These are phyloP conservation scores for Lichtheimia corymbifera DNA, from an alignment of 371 early-diverging fungal genomes.

Conservation along the genomic window DNA sequence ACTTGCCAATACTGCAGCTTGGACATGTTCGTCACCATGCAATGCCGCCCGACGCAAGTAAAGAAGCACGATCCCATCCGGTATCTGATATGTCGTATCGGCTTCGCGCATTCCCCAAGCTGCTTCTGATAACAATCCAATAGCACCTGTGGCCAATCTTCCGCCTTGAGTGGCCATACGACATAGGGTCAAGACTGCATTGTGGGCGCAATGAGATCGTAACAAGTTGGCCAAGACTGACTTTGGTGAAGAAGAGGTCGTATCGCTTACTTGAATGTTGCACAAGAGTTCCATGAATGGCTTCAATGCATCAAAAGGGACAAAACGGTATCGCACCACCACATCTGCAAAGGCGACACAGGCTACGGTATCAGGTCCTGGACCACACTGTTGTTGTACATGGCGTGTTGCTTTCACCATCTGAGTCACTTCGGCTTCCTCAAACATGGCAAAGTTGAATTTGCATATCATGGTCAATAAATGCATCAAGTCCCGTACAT, in stretches of 20 bases:
- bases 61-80: constrained; percentile 37
- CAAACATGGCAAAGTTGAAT: constrained; percentile 72
- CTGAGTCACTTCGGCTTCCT: constrained; percentile 57
- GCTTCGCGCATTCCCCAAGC: constrained; percentile 53
- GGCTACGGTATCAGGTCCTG: constrained; percentile 48
- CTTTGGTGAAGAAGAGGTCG: constrained; percentile 49
- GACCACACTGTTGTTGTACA: constrained; percentile 48
- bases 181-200: constrained; percentile 61
- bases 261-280: constrained; percentile 38
- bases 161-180: constrained; percentile 39
- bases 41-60: constrained; percentile 34
- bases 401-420: constrained; percentile 55
- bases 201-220: constrained; percentile 68
- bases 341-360: constrained; percentile 70
- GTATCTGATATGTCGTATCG: constrained; percentile 22
- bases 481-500: constrained; percentile 56
- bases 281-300: constrained; percentile 62
- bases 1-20: constrained; percentile 27
- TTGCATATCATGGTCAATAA: constrained; percentile 64
- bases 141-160: constrained; percentile 51
- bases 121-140: constrained; percentile 52
- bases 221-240: constrained; percentile 65
- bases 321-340: constrained; percentile 70
- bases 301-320: constrained; percentile 58
- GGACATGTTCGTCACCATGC: constrained; percentile 23